Base-by-base conservation (phyloP, 169 alveolate genomes). In the Plasmodium malariae region DNA sequence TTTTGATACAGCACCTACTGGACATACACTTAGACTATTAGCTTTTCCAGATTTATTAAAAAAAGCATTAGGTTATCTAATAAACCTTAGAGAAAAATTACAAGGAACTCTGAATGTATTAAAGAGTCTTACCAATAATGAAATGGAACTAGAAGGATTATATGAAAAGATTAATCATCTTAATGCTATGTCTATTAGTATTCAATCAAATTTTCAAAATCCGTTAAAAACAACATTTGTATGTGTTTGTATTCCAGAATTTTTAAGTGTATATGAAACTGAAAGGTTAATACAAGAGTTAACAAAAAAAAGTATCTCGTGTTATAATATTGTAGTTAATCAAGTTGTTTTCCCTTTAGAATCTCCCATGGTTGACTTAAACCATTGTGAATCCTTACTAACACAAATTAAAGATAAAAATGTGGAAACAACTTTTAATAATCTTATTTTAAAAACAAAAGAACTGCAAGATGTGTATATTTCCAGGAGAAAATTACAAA, bases 1-100 rank as follows among this genome's bases (percentile, higher is more conserved):
- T 2, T 98, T 99, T 89, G 99, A 99, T 78, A 99, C 99, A 1
- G 99, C 99, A 24, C 99, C 99, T 11, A 99, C 99, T 7, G 99
- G 99, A 0, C 99, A 99, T 91, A 99, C 99, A 12, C 93, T 99
- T 45, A 97, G 99, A 92, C 96, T 99, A 34, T 94, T 99, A 21
- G 97, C 98, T 57, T 98, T 99, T 94, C 99, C 99, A 0, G 96
- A 95, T 37, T 89, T 98, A 57, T 93, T 99, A 28, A 99, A 98
- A 24, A 98, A 97, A 92, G 99, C 98, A 6, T 87, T 98, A 26
- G 95, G 96, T 17, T 97, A 98, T 88, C 55, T 99, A 28, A 93
- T 97, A 26, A 92, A 95, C 57, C 72, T 99, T 68, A 97, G 97
- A 87, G 94, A 94, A 72, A 71, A 76, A 45, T 68, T 92, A 28